These are phyloP conservation scores for Phragmites australis DNA, from an alignment of 176 grass and related monocot species.

Conservation along the genomic window DNA sequence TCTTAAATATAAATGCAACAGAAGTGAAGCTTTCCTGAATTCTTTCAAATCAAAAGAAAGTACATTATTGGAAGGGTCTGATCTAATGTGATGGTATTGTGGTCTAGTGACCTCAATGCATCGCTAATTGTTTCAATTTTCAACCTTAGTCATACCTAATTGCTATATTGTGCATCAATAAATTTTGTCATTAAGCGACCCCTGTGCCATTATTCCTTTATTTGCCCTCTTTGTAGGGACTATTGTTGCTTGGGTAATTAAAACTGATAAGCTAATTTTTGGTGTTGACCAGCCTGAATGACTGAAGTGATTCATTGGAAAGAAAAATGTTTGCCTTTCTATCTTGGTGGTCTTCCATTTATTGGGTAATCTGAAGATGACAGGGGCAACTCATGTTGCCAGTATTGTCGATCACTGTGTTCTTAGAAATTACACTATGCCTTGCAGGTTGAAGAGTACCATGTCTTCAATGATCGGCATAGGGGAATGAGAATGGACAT, in stretches of 20 bases:
- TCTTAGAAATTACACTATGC: slow-evolving; percentile 30
- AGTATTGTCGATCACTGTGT: background rate
- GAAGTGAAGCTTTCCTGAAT: background rate
- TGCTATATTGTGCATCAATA: background rate
- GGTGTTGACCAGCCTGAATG: background rate
- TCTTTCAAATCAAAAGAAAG: background rate
- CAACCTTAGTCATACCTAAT: background rate
- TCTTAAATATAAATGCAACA: background rate
- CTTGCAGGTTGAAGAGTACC: slow-evolving; percentile 48
- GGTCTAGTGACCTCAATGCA: background rate
- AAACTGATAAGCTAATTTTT: too few relatives aligned
- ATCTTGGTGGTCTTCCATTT: background rate
- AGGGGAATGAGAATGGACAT: slow-evolving; percentile 84
- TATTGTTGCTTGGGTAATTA: background rate
- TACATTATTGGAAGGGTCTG: background rate
- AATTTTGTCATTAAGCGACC: background rate
- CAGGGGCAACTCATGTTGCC: background rate
- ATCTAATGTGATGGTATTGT: background rate
- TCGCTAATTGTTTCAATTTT: background rate
- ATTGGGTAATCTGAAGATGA: background rate
- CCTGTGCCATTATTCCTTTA: background rate
- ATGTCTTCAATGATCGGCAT: slow-evolving; percentile 49
- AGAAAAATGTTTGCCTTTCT: background rate
- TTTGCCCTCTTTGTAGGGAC: background rate
- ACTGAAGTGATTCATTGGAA: background rate